Percentiles rank a stretch among this genome's conserved stretches.
Conservation (phyloP, 2,329 filamentous ascomycete species). For the Chaetomium sp. region DNA sequence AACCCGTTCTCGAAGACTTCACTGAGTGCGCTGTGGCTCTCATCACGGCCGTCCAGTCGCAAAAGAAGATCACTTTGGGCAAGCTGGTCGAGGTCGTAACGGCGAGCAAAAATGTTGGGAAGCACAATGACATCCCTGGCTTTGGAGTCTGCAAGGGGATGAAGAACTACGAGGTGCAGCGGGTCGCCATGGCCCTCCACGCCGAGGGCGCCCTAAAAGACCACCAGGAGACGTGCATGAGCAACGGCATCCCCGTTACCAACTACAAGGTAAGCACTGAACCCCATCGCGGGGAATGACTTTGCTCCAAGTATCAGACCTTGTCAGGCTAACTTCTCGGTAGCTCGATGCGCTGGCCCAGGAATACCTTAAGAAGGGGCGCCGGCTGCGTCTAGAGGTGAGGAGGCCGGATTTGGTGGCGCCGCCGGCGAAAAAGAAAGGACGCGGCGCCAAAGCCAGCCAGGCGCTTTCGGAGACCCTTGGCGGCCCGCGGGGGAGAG, state of each 20-base stretch:
- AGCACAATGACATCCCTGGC: constrained; percentile 57
- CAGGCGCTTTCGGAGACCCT: neutral
- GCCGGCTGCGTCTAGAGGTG: constrained; percentile 47
- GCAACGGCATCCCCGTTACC: constrained; percentile 68
- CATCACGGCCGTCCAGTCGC: constrained; percentile 66
- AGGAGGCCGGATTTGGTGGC: neutral
- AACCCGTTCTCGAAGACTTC: constrained; percentile 74
- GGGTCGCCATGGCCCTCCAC: constrained; percentile 77
- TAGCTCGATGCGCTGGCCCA: constrained; percentile 47
- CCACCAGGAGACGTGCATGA: constrained; percentile 64
- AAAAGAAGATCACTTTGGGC: constrained; percentile 65
- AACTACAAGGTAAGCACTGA: constrained; percentile 66
- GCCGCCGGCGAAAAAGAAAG: constrained; percentile 31
- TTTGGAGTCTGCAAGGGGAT: constrained; percentile 71
- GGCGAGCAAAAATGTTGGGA: constrained; percentile 63
- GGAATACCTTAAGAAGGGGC: constrained; percentile 45
- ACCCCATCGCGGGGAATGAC: constrained; percentile 25
- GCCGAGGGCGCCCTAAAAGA: constrained; percentile 74
- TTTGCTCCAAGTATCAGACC: neutral
- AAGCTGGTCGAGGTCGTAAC: constrained; percentile 85
- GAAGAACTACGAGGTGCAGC: constrained; percentile 75
- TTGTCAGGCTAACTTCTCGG: neutral
- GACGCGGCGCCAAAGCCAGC: constrained; percentile 3
- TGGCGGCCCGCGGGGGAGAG: constrained; percentile 34
- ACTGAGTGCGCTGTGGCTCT: constrained; percentile 72